Percentiles rank a stretch among this genome's conserved stretches.
These are phyloP conservation scores for Botrytis cinerea DNA, from an alignment of 2,329 filamentous ascomycete genomes.

Conservation along the genomic window DNA sequence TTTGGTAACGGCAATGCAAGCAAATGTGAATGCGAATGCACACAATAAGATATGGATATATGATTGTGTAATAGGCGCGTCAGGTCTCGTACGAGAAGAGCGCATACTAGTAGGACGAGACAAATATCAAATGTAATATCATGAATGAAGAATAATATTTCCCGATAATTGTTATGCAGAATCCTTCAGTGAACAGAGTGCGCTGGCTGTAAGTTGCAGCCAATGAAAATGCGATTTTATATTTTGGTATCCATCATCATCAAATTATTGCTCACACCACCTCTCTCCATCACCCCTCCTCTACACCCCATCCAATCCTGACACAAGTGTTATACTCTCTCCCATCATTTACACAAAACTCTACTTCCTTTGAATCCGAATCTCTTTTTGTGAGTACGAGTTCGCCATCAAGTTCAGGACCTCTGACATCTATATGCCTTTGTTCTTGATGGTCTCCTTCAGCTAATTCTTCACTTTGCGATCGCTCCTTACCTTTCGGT, in stretches of 20 bases:
- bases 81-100: constrained; percentile 3
- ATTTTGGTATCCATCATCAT: not conserved
- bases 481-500: not conserved
- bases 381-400: not conserved
- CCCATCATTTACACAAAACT: not conserved
- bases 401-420: not conserved
- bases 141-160: constrained; percentile 28
- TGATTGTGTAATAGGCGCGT: constrained; percentile 20
- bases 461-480: not conserved
- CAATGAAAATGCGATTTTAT: not conserved
- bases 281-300: not conserved
- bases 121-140: constrained; percentile 33
- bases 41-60: constrained; percentile 24
- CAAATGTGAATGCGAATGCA: constrained; percentile 16
- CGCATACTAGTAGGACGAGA: not conserved
- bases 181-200: not conserved
- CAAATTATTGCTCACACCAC: not conserved
- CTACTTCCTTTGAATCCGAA: not conserved
- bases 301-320: not conserved
- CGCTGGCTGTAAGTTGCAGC: not conserved
- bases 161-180: not conserved
- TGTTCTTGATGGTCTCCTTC: not conserved
- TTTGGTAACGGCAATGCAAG: constrained; percentile 15
- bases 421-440: not conserved
- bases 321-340: not conserved